Percentiles rank a stretch among this genome's conserved stretches.
Evolutionary conservation across 1,139 yeast species (phyloP).

Genomic region (Eremothecium gossypii): DNA sequence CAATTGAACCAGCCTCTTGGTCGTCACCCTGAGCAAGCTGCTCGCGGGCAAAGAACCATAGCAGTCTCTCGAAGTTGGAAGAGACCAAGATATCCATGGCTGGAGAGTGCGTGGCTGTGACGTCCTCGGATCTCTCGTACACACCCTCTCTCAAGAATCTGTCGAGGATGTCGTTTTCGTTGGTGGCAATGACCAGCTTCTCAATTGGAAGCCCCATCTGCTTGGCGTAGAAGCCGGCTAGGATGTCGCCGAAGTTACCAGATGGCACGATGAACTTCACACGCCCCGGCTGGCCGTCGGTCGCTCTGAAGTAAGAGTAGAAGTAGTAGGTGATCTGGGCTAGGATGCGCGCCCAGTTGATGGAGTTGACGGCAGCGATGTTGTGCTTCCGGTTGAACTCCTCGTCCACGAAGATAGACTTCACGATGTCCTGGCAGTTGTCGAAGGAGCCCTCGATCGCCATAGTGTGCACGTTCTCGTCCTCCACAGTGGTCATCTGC

Average conservation of each 20-base stretch:
- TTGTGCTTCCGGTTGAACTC: constrained; percentile 84
- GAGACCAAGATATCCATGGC: constrained; percentile 98
- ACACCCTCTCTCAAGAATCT: constrained; percentile 82
- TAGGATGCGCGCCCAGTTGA: constrained; percentile 97
- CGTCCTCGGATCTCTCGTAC: constrained; percentile 67
- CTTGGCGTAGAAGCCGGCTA: constrained; percentile 92
- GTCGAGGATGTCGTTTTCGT: constrained; percentile 87
- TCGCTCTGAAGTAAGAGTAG: constrained; percentile 74
- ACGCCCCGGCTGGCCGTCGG: constrained; percentile 37
- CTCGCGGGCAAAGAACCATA: constrained; percentile 87
- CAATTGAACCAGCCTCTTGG: constrained; percentile 62
- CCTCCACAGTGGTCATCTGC: constrained; percentile 98
- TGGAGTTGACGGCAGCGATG: constrained; percentile 95
- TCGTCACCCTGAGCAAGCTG: constrained; percentile 47
- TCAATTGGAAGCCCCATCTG: constrained; percentile 92
- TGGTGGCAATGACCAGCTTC: constrained; percentile 84
- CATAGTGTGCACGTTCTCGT: constrained; percentile 84
- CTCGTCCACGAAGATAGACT: constrained; percentile 80
- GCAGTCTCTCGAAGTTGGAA: constrained; percentile 88
- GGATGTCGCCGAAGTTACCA: constrained; percentile 95
- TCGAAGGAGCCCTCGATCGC: constrained; percentile 95
- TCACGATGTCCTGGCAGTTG: constrained; percentile 95
- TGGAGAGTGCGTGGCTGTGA: constrained; percentile 86
- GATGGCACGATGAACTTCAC: constrained; percentile 90
- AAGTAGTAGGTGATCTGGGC: constrained; percentile 97